These are phyloP conservation scores for Suillus tomentosus DNA, from an alignment of 768 basidiomycete genomes.

Conservation along the genomic window DNA sequence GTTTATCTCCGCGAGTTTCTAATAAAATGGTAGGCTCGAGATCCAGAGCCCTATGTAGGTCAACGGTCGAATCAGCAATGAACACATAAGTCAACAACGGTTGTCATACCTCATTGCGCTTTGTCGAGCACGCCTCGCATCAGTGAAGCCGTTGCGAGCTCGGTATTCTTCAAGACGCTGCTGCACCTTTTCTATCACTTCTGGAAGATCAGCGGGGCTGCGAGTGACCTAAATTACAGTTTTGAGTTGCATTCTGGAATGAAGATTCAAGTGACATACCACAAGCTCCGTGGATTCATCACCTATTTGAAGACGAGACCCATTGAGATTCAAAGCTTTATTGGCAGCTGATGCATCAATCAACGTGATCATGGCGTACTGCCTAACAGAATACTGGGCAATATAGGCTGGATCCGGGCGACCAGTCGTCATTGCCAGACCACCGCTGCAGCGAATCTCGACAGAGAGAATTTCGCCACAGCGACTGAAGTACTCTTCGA, in stretches of 20 bases:
- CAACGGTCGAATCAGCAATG: slow-evolving; percentile 10
- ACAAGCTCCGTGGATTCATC: slow-evolving; percentile 42
- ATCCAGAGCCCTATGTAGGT: slow-evolving; percentile 23
- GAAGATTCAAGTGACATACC: not conserved
- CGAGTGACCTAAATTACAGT: slow-evolving; percentile 26
- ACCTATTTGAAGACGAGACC: slow-evolving; percentile 37
- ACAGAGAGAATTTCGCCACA: slow-evolving; percentile 27
- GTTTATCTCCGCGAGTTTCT: slow-evolving; percentile 15
- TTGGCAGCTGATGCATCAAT: slow-evolving; percentile 35
- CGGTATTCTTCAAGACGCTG: slow-evolving; percentile 29
- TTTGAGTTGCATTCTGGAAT: not conserved
- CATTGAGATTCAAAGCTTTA: slow-evolving; percentile 45
- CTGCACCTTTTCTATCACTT: slow-evolving; percentile 32
- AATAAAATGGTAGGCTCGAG: slow-evolving; percentile 31
- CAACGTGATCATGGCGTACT: slow-evolving; percentile 58
- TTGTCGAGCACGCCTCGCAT: slow-evolving; percentile 24
- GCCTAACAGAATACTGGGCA: slow-evolving; percentile 42
- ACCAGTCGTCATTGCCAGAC: slow-evolving; percentile 30
- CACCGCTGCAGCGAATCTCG: slow-evolving; percentile 35
- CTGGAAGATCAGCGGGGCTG: slow-evolving; percentile 35
- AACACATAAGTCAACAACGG: not conserved
- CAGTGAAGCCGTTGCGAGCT: slow-evolving; percentile 18
- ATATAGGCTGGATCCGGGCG: slow-evolving; percentile 28
- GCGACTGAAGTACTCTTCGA: slow-evolving; percentile 24
- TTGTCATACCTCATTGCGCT: slow-evolving; percentile 26